Conservation (phyloP, 257 asterid species). For the Gardenia jasminoides region DNA sequence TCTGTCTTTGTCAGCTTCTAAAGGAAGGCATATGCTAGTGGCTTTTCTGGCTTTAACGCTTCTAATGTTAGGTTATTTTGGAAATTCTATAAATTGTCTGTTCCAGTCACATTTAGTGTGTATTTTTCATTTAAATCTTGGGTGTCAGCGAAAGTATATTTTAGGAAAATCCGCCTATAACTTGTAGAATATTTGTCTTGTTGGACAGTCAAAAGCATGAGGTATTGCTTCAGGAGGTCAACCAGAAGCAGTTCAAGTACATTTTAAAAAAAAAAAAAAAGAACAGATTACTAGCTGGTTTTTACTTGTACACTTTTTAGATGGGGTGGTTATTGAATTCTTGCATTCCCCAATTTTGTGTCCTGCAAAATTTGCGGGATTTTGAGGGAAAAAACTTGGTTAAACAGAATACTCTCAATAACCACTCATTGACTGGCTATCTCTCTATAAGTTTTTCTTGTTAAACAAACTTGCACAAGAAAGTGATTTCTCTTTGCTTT, state of each 20-base stretch:
- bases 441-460: no score
- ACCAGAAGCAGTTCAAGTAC: background rate
- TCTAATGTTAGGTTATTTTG: background rate
- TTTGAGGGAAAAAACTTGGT: background rate
- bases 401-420: background rate
- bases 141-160: background rate
- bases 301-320: background rate
- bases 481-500: no score
- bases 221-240: background rate
- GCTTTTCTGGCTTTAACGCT: background rate
- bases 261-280: background rate
- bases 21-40: background rate
- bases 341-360: no score
- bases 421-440: no score
- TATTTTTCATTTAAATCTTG: background rate
- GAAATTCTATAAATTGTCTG: background rate
- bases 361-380: background rate
- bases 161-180: background rate
- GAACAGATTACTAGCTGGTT: background rate
- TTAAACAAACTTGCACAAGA: no score
- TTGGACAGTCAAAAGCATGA: background rate
- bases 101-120: background rate
- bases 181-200: background rate
- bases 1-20: background rate
- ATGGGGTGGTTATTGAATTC: background rate